These are phyloP conservation scores for Dactylellina parvicollis DNA, from an alignment of 2,329 filamentous ascomycete genomes.

Conservation along the genomic window DNA sequence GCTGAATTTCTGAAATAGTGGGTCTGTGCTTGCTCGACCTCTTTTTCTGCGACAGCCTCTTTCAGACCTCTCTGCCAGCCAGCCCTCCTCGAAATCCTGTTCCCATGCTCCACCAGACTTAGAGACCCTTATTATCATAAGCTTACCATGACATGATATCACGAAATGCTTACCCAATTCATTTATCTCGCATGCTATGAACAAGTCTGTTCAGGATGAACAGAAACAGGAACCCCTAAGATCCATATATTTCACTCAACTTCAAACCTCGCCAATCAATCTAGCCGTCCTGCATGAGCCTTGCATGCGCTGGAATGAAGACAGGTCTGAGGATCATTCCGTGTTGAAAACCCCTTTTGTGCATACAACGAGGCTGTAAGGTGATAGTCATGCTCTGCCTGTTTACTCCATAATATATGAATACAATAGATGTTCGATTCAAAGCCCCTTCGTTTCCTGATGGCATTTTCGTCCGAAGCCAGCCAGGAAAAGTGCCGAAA, in stretches of 20 bases:
- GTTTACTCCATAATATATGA: conserved; percentile 19
- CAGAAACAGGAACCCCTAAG: conserved; percentile 19
- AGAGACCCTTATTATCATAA: conserved; percentile 28
- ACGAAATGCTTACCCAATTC: conserved; percentile 44
- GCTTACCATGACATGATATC: conserved; percentile 50
- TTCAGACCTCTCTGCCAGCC: conserved; percentile 10
- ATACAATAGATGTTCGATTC: too few relatives aligned
- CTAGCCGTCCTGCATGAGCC: conserved; percentile 52
- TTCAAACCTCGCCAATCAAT: conserved; percentile 54
- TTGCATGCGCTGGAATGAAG: conserved; percentile 48
- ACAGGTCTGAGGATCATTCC: conserved; percentile 45
- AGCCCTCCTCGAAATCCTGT: conserved; percentile 19
- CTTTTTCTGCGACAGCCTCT: conserved; percentile 40
- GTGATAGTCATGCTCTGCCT: conserved; percentile 19
- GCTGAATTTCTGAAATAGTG: conserved; percentile 22
- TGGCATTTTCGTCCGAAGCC: conserved; percentile 49
- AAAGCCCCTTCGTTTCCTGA: conserved; percentile 6
- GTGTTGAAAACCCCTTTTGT: conserved; percentile 37
- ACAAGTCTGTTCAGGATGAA: conserved; percentile 33
- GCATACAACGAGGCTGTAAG: conserved; percentile 14
- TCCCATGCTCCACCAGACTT: conserved; percentile 8
- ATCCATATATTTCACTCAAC: conserved; percentile 49
- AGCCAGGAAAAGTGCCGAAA: conserved; percentile 47
- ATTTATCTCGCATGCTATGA: conserved; percentile 36
- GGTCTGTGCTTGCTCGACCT: conserved; percentile 46